Evolutionary conservation across 371 early-diverging fungal species (phyloP), one percentile per base, ranked within the genome.

Genomic region (Apophysomyces ossiformis): DNA sequence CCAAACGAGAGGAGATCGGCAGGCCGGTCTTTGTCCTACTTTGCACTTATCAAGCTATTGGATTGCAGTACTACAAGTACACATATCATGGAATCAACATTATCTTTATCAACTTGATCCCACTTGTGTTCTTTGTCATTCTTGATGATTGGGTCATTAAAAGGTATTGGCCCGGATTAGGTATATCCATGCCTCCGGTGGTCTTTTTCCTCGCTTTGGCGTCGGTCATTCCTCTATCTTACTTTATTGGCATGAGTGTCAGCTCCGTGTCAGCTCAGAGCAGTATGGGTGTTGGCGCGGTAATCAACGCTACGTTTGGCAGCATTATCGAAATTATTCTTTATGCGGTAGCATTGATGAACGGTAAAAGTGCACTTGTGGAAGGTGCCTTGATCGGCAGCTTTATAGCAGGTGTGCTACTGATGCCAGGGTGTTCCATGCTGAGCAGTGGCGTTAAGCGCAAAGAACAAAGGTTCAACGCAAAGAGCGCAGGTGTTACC

Each of bases 271-370:
- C 96, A 11, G 96, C 98, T 8, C 96, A 97, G 74, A 92, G 95
- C 6, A 91, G 92, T 44, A 80, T 96, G 69, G 94, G 92, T 38
- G 78, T 98, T 63, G 98, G 97, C 26, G 95, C 97, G 0, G 96
- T 96, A 37, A 92, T 97, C 71, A 98, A 97, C 78, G 99, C 99
- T 13, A 95, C 99, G 0, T 98, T 98, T 77, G 98, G 98, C 57
- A 92, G 93, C 54, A 95, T 98, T 37, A 92, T 98, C 61, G 98
- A 98, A 76, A 92, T 98, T 63, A 93, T 97, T 54, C 78, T 98
- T 45, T 97, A 97, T 77, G 81, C 88, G 12, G 86, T 97, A 9
- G 97, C 97, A 7, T 73, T 98, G 57, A 89, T 89, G 66, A 85
- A 94, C 68, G 96, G 95, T 21, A 96, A 96, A 80, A 90, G 89